Evolutionary conservation across 257 asterid species (phyloP).

Genomic region (Catharanthus roseus): DNA sequence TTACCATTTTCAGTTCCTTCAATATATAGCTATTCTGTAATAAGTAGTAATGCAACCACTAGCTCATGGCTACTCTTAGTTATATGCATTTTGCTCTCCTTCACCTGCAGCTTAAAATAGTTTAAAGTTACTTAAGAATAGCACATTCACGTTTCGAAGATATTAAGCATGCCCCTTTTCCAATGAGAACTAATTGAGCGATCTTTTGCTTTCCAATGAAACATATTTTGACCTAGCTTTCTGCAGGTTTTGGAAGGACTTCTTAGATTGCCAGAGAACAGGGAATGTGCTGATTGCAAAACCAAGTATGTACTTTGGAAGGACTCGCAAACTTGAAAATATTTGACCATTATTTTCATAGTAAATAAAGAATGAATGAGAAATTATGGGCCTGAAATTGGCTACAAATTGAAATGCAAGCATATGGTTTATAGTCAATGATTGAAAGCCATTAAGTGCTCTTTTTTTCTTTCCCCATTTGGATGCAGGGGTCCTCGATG

Average conservation of each 20-base stretch:
- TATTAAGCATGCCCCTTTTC: neutral
- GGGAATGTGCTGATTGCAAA: conserved; percentile 99
- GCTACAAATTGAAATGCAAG: neutral
- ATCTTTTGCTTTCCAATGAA: neutral
- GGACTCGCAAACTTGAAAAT: neutral
- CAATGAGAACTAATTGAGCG: neutral
- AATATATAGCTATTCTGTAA: neutral
- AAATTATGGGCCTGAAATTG: neutral
- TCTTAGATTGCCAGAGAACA: conserved; percentile 95
- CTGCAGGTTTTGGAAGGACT: conserved; percentile 91
- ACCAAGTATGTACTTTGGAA: conserved; percentile 57
- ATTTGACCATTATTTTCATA: conserved; percentile 6
- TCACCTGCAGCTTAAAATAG: neutral
- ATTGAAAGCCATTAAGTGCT: no score
- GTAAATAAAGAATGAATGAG: neutral
- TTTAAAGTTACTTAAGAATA: neutral
- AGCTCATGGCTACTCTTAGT: neutral
- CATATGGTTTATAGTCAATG: no score
- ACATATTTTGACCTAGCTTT: conserved; percentile 14
- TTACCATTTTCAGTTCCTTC: neutral
- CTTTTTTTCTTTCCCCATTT: conserved; percentile 6
- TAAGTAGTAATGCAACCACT: neutral
- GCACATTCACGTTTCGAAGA: neutral
- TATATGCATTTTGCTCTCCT: neutral
- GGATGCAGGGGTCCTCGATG: conserved; percentile 93